Evolutionary conservation across 2,329 filamentous ascomycete genomes (phyloP).

Genomic region (Chaetoscypha palmicola): DNA sequence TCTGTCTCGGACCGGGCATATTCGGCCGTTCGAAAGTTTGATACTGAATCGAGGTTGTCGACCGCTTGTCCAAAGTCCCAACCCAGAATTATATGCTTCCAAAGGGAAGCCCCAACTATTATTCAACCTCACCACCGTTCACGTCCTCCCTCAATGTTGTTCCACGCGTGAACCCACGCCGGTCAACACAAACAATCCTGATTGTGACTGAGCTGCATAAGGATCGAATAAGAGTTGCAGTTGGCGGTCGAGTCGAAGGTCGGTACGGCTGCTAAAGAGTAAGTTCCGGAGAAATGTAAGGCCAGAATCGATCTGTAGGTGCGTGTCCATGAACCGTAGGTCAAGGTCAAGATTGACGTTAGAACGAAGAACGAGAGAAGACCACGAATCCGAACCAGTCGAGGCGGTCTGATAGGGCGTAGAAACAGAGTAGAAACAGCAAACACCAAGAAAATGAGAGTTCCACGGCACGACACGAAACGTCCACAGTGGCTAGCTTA

Average conservation of each 20-base stretch:
- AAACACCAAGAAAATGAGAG: conserved; percentile 23
- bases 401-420: conserved; percentile 11
- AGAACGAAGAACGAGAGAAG: conserved; percentile 1
- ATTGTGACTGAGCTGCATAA: conserved; percentile 21
- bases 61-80: conserved; percentile 11
- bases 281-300: conserved; percentile 14
- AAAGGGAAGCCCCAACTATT: conserved; percentile 9
- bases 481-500: conserved; percentile 16
- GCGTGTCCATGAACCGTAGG: conserved; percentile 13
- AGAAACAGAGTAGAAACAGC: conserved; percentile 14
- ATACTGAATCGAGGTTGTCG: conserved; percentile 7
- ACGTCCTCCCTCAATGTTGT: conserved; percentile 16
- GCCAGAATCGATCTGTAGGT: conserved; percentile 11
- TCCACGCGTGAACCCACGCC: conserved; percentile 12
- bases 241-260: conserved; percentile 3
- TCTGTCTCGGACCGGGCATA: conserved; percentile 20
- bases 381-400: conserved; percentile 6
- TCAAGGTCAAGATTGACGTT: conserved; percentile 10
- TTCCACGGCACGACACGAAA: conserved; percentile 22
- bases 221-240: conserved; percentile 16
- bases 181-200: conserved; percentile 24
- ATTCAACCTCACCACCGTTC: conserved; percentile 14
- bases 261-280: conserved; percentile 19
- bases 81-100: conserved; percentile 11
- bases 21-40: conserved; percentile 9